phyloP scores from a whole-genome alignment of 306 rosid genomes.

The Rosa chinensis region DNA sequence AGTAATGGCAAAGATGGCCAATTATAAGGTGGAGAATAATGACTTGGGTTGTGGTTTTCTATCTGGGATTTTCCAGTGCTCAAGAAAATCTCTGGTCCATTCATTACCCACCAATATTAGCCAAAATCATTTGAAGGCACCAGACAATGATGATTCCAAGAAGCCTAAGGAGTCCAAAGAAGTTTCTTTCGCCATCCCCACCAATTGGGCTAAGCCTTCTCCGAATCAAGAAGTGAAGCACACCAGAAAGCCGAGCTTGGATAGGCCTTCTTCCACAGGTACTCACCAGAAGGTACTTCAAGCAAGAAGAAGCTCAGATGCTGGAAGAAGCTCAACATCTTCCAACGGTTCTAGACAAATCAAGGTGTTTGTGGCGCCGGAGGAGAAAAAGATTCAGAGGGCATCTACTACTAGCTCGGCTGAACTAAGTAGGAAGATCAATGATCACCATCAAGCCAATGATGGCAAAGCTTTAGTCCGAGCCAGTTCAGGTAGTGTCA shows the following conservation, averaged over 20 bases:
- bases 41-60: slow-evolving; percentile 64
- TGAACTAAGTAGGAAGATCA: slow-evolving; percentile 46
- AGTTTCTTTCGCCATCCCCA: slow-evolving; percentile 1
- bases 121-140: slow-evolving; percentile 28
- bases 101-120: slow-evolving; percentile 54
- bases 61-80: slow-evolving; percentile 55
- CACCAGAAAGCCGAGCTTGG: slow-evolving; percentile 33
- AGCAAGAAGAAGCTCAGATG: slow-evolving; percentile 49
- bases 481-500: slow-evolving; percentile 17
- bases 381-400: slow-evolving; percentile 32
- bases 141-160: slow-evolving; percentile 22
- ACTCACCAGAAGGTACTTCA: slow-evolving; percentile 31
- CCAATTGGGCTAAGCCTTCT: slow-evolving; percentile 10
- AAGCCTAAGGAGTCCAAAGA: slow-evolving; percentile 20
- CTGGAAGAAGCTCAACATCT: slow-evolving; percentile 69
- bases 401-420: slow-evolving; percentile 28
- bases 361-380: slow-evolving; percentile 27
- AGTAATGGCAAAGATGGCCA: slow-evolving; percentile 50
- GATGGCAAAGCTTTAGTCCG: slow-evolving; percentile 38
- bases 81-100: slow-evolving; percentile 68
- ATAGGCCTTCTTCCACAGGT: slow-evolving; percentile 20
- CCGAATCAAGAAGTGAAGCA: slow-evolving; percentile 32
- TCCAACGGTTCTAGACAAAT: slow-evolving; percentile 36
- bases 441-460: slow-evolving; percentile 22
- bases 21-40: slow-evolving; percentile 31